Percentiles rank a stretch among this genome's conserved stretches.
These are phyloP conservation scores for Colletotrichum gloeosporioides DNA, from an alignment of 2,329 filamentous ascomycete species.

Conservation along the genomic window DNA sequence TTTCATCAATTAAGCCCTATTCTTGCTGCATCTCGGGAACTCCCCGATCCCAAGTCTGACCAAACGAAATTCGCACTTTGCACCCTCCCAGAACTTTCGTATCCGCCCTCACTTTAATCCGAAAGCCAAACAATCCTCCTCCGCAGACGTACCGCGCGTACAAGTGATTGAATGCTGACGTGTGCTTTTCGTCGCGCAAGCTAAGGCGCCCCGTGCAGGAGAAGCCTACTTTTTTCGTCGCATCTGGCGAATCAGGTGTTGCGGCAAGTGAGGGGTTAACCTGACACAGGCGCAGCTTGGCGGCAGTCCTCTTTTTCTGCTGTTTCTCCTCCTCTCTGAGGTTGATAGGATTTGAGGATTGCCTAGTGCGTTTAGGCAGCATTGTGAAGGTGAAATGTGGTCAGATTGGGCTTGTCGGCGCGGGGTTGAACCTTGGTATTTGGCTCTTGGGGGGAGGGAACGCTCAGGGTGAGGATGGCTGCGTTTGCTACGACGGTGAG, in stretches of 20 bases:
- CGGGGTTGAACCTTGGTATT: no score
- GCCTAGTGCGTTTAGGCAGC: not conserved
- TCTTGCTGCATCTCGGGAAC: no score
- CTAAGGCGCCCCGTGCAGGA: not conserved
- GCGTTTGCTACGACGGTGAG: not conserved
- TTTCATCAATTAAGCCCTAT: no score
- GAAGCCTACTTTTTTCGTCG: not conserved
- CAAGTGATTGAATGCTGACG: not conserved
- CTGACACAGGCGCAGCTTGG: not conserved
- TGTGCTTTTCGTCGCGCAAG: not conserved
- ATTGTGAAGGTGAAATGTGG: not conserved
- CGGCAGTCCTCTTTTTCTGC: not conserved
- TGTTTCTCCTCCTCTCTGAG: not conserved
- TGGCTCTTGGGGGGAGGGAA: no score
- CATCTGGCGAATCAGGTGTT: not conserved
- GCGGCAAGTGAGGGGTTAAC: not conserved
- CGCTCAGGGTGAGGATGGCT: not conserved
- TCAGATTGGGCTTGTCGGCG: not conserved
- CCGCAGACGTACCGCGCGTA: not conserved
- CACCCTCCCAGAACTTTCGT: not conserved
- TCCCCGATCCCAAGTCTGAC: no score
- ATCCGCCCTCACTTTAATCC: not conserved
- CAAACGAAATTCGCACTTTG: not conserved
- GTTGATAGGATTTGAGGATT: not conserved
- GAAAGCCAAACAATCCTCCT: not conserved